Base-by-base conservation (phyloP, 2,329 filamentous ascomycete genomes). In the Ophiocordyceps australis region DNA sequence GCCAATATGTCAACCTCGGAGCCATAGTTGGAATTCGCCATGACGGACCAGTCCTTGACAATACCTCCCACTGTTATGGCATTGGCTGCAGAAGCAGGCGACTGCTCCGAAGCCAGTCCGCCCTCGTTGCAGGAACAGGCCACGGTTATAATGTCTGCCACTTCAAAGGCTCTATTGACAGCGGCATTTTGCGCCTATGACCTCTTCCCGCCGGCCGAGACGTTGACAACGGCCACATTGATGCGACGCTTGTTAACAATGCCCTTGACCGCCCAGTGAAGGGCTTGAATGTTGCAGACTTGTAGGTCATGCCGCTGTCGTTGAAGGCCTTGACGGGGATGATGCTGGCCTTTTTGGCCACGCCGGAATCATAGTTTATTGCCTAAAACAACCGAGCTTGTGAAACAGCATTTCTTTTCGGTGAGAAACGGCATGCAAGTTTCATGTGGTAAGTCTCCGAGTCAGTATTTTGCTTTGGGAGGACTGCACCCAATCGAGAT, bases 141-240 rank as follows among this genome's bases (percentile, higher is more conserved):
- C 22, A 60, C 57, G 10, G 62, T 51, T 23, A 65, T 49, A 27
- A 71, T 47, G 17, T 62, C 63, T 7, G 62, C 58, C 24, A 45
- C 45, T 18, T 53, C 44, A 22, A 67, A 51, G 20, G 61, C 61
- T 21, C 39, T 45, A 50, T 67, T 67, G 36, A 66, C 49, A 19
- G 61, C n/a, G n/a, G n/a, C n/a, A n/a, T n/a, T 39, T 4, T 46
- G 32, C 3, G 59, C 62, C 33, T 39, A 41, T n/a, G n/a, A n/a
- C n/a, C n/a, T n/a, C n/a, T 33, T 23, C 12, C 62, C 62, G 10
- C 61, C 63, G 5, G 71, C 54, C n/a, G 60, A 66, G 59, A 70
- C 55, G 50, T 56, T 64, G 35, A 65, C 52, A 20, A 64, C 61
- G 12, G 59, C 45, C 15, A 48, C 48, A 22, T 26, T 40, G 27